These are phyloP conservation scores for Chondrus crispus DNA, from an alignment of 23 red algal species.

Conservation along the genomic window DNA sequence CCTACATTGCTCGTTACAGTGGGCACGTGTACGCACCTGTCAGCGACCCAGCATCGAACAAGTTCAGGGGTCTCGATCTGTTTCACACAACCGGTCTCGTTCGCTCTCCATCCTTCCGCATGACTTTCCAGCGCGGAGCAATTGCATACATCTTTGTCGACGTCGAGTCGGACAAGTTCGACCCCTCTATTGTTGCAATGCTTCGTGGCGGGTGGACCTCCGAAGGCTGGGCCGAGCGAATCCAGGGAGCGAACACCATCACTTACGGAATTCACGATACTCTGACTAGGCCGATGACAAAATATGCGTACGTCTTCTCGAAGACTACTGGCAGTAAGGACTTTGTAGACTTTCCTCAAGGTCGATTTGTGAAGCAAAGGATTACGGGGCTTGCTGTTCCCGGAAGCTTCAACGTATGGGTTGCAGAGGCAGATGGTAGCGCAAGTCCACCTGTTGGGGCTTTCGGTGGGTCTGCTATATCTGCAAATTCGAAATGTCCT, in stretches of 20 bases:
- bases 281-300: no score
- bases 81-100: neutral
- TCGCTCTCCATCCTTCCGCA: neutral
- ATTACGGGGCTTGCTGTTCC: neutral
- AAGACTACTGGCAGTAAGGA: neutral
- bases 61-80: constrained; percentile 17
- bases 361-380: neutral
- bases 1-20: neutral
- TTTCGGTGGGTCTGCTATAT: no score
- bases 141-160: constrained; percentile 3
- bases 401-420: constrained; percentile 20
- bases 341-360: neutral
- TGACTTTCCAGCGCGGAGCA: constrained; percentile 12
- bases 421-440: constrained; percentile 36
- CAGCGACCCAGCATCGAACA: neutral
- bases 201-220: constrained; percentile 14
- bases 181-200: neutral
- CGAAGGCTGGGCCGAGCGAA: constrained; percentile 13
- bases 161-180: neutral
- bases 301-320: constrained; percentile 12
- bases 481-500: constrained; percentile 28
- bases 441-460: no score
- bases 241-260: constrained; percentile 26
- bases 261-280: no score
- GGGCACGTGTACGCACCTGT: neutral